Percentiles rank a stretch among this genome's conserved stretches.
phyloP scores from a whole-genome alignment of 164 flowering plant species.

The Houttuynia cordata region DNA sequence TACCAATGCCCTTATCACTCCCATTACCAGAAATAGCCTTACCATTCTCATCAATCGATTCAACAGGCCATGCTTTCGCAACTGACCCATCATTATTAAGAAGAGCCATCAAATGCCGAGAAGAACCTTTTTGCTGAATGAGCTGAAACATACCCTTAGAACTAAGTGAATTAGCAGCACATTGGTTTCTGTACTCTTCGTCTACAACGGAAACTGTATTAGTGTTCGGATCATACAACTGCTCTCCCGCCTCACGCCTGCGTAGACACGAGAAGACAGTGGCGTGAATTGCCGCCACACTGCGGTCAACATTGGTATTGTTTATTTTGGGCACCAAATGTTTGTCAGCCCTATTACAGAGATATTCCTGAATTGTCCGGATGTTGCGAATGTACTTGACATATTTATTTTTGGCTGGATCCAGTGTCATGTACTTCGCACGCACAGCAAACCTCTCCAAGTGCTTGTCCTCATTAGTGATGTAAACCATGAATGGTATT shows the following conservation, averaged over 20 bases:
- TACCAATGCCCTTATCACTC: slow-evolving; percentile 33
- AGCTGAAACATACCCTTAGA: slow-evolving; percentile 86
- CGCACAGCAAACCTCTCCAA: slow-evolving; percentile 86
- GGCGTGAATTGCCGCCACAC: slow-evolving; percentile 91
- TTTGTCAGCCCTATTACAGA: slow-evolving; percentile 79
- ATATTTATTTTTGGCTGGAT: slow-evolving; percentile 82
- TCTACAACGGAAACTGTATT: slow-evolving; percentile 56
- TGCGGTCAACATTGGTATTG: slow-evolving; percentile 81
- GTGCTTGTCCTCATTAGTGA: slow-evolving; percentile 76
- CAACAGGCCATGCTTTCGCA: slow-evolving; percentile 85
- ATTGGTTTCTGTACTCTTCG: slow-evolving; percentile 76
- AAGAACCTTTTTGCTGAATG: slow-evolving; percentile 77
- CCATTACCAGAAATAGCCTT: slow-evolving; percentile 23
- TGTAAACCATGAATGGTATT: slow-evolving; percentile 84
- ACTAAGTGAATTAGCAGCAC: slow-evolving; percentile 67
- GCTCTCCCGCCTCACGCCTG: slow-evolving; percentile 70
- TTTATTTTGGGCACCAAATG: slow-evolving; percentile 85
- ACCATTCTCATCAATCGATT: slow-evolving; percentile 35
- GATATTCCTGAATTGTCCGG: slow-evolving; percentile 79
- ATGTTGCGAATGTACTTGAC: slow-evolving; percentile 82
- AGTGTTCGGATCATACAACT: slow-evolving; percentile 53
- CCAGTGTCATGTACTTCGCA: slow-evolving; percentile 89
- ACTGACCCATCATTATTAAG: slow-evolving; percentile 76
- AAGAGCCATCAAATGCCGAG: slow-evolving; percentile 79
- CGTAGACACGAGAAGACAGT: slow-evolving; percentile 83